Evolutionary conservation across 495 filamentous ascomycete genomes (phyloP), one percentile per base, ranked within the genome.

Genomic region (Aspergillus kassunensis): DNA sequence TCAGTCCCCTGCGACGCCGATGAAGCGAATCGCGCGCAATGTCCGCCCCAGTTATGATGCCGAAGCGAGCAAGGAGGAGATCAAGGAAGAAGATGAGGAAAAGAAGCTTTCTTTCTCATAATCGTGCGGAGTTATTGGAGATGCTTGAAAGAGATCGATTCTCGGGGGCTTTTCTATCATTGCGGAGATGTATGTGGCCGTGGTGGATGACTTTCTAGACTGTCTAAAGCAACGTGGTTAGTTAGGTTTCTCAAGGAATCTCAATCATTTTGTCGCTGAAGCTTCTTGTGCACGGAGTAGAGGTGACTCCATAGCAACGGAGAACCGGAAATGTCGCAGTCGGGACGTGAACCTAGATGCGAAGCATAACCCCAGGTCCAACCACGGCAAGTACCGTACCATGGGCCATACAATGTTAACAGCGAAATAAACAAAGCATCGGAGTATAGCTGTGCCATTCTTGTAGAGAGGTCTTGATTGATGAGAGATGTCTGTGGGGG

Each of bases 31-130:
- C 24, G 27, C 15, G 21, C 10, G 1, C 19, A 45, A 9, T 20
- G 1, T 39, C 13, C n/a, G n/a, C n/a, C 6, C 21, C 8, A 42
- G 40, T 35, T 5, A 52, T 23, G 31, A 30, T 13, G 23, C 45
- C 11, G 47, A 50, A 1, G 24, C 9, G 3, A 33, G 34, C 4
- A 10, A 30, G 23, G 16, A 30, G 21, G 33, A 53, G 6, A 7
- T 45, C 16, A 53, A 53, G 18, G 1, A 53, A 0, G 50, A 53
- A 35, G 41, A 45, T 11, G 50, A 53, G 4, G 34, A 45, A 33
- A 44, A 27, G 30, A 18, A 37, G 0, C 21, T 31, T 18, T 43
- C 29, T 20, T 15, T 45, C n/a, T 53, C 33, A 45, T 37, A 33
- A 44, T 23, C 50, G 30, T 10, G 30, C n/a, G 11, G 31, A 29